These are phyloP conservation scores for Ramularia collo-cygni DNA, from an alignment of 2,329 filamentous ascomycete genomes.

Conservation along the genomic window DNA sequence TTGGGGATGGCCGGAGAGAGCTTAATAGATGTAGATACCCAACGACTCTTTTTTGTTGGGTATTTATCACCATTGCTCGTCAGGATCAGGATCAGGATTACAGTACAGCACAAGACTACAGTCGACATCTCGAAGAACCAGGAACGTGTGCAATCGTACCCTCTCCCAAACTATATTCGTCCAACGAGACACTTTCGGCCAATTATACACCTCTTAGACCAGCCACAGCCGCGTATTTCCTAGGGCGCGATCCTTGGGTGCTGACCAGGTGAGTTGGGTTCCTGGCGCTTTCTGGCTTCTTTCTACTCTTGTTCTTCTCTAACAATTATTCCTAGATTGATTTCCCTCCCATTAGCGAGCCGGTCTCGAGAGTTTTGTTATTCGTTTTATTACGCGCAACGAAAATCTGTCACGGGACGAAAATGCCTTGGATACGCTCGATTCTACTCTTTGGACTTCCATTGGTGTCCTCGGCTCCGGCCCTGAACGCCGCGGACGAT, in stretches of 20 bases:
- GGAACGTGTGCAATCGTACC: too few species aligned
- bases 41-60: too few species aligned
- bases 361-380: slow-evolving; percentile 9
- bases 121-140: too few species aligned
- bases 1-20: too few species aligned
- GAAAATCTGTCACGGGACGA: not conserved
- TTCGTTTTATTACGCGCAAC: not conserved
- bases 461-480: slow-evolving; percentile 26
- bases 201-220: too few species aligned
- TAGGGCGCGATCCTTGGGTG: slow-evolving; percentile 1
- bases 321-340: slow-evolving; percentile 6
- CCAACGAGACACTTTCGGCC: too few species aligned
- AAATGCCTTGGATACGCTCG: slow-evolving; percentile 37
- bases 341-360: slow-evolving; percentile 11
- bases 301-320: slow-evolving; percentile 2
- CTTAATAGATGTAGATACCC: too few species aligned
- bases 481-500: not conserved
- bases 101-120: too few species aligned
- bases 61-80: too few species aligned
- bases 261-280: slow-evolving; percentile 5
- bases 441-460: slow-evolving; percentile 34
- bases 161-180: too few species aligned
- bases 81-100: too few species aligned
- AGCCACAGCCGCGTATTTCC: too few species aligned
- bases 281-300: not conserved